Base-by-base conservation (phyloP, 768 basidiomycete species). In the Sporobolomyces phaffii region DNA sequence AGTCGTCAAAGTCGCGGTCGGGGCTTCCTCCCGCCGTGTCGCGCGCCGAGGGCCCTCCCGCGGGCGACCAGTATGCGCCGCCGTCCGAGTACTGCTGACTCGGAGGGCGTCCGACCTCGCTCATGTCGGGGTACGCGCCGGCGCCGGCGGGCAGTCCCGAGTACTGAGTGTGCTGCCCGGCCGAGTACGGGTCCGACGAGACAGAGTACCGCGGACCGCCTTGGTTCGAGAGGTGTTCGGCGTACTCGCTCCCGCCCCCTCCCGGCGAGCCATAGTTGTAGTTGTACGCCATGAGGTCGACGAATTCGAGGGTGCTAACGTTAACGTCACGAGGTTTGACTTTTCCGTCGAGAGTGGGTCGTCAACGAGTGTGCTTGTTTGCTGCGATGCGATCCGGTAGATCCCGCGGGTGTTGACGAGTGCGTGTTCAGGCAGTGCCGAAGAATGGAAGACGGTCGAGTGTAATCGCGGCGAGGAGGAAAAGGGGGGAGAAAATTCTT, bases 31-130 rank as follows among this genome's bases (percentile, higher is more conserved):
- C 63, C 5, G 54, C 61, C 33, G 60, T 61, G 17, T 45, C 60
- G 0, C 53, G 10, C 45, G 34, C 65, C 47, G 24, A 47, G 40
- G 36, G 53, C 20, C 15, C 56, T 33, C 44, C 54, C 9, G 54
- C 66, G 1, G 66, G 66, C 11, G 49, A 40, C 66, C 66, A 68
- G 56, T 68, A 68, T 6, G 66, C 66, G 6, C 52, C 49, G 7
- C 60, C 48, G 20, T 67, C 65, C 20, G 34, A 41, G 26, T 11
- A 43, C 11, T 29, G 41, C 14, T n/a, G 31, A 33, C 22, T 26
- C 24, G 59, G 43, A 0, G 60, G 60, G 2, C 65, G 29, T 1
- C 34, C 26, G 5, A 67, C 15, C 18, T 62, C 54, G 10, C 34
- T 41, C 65, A 67, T 67, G 28, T 67, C 65, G 11, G 65, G 65